Evolutionary conservation across 1,284 basidiomycete species (phyloP).

Genomic region (Fomitopsis palustris): DNA sequence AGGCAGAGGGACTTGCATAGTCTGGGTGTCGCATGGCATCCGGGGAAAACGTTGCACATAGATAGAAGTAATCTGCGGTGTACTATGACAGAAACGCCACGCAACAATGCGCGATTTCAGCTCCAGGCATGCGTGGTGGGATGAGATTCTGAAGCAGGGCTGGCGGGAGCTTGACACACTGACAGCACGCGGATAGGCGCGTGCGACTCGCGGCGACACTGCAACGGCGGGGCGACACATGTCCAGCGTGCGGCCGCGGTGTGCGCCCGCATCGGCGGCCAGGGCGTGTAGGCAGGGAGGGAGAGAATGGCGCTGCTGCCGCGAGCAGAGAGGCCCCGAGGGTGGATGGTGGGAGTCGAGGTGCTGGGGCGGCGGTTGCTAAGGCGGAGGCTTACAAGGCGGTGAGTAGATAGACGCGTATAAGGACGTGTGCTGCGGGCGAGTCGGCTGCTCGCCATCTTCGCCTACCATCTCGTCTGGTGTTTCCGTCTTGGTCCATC

Average conservation of each 20-base stretch:
- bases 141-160: not conserved
- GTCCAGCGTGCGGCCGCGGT: not conserved
- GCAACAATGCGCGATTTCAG: not conserved
- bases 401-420: constrained; percentile 1
- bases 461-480: constrained; percentile 20
- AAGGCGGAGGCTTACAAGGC: constrained; percentile 3
- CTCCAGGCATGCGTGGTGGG: not conserved
- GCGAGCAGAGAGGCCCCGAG: not conserved
- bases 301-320: not conserved
- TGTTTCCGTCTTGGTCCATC: constrained; percentile 17
- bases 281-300: not conserved
- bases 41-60: not conserved
- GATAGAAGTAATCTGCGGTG: not conserved
- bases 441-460: constrained; percentile 16
- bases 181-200: not conserved
- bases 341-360: not conserved
- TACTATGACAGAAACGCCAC: not conserved
- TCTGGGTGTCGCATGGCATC: not conserved
- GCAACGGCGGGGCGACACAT: not conserved
- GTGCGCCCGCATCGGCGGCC: not conserved
- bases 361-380: not conserved
- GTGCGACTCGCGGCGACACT: not conserved
- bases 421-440: not conserved
- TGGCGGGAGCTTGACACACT: not conserved
- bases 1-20: constrained; percentile 32